Conservation (phyloP, 208 protist genomes). For the Trypanosoma vivax region DNA sequence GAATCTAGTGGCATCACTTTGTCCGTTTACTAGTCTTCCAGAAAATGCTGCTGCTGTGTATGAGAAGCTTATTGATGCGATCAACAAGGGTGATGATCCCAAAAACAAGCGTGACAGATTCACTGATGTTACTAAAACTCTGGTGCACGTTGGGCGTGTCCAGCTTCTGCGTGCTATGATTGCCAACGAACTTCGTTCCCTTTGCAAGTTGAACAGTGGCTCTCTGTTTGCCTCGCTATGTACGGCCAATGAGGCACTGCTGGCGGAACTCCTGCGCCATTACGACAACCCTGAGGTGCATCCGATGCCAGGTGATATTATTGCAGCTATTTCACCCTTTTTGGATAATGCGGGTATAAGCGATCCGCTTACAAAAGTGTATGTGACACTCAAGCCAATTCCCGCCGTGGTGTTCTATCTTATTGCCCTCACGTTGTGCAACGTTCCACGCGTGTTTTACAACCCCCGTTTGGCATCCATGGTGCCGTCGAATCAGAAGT, state of each 20-base stretch:
- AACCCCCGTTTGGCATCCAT: constrained; percentile 42
- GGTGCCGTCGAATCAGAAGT: constrained; percentile 36
- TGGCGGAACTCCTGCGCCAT: constrained; percentile 85
- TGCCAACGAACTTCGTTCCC: constrained; percentile 78
- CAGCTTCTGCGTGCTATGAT: constrained; percentile 88
- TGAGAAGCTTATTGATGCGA: constrained; percentile 20
- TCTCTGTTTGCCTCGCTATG: constrained; percentile 67
- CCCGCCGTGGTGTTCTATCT: constrained; percentile 76
- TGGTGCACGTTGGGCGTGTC: constrained; percentile 59
- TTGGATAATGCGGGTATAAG: constrained; percentile 82
- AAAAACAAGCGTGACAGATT: too few relatives aligned
- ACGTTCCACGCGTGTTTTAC: constrained; percentile 58
- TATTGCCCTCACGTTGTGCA: constrained; percentile 58
- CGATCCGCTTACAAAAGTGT: constrained; percentile 80
- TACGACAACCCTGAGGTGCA: constrained; percentile 55
- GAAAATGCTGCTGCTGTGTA: constrained; percentile 23
- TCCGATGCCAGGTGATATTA: constrained; percentile 63
- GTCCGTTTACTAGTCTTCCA: constrained; percentile 18
- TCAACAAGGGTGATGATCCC: constrained; percentile 6
- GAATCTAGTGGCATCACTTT: constrained; percentile 13
- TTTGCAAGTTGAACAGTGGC: constrained; percentile 80
- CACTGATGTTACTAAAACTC: constrained; percentile 17
- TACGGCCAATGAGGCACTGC: constrained; percentile 78
- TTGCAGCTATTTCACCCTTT: constrained; percentile 61
- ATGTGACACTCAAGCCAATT: constrained; percentile 64